These are phyloP conservation scores for Thielaviopsis euricoi DNA, from an alignment of 2,329 filamentous ascomycete genomes.

Conservation along the genomic window DNA sequence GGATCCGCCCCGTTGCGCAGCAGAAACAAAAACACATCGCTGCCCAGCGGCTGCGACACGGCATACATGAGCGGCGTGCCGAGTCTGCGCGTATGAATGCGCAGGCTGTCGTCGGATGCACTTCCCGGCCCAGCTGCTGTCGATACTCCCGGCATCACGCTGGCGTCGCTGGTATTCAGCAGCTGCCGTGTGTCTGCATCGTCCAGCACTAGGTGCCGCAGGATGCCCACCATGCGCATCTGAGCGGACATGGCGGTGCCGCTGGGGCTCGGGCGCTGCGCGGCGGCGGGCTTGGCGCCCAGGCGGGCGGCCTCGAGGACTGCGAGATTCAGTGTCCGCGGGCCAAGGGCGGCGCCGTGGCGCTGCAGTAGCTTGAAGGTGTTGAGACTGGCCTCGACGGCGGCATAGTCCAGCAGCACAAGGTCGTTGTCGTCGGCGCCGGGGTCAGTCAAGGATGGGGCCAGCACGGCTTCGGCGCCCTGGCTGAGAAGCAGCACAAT, in stretches of 20 bases:
- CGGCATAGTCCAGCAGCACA: background rate
- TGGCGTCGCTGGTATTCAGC: background rate
- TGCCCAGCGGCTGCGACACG: background rate
- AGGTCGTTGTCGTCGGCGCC: background rate
- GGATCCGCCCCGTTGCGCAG: background rate
- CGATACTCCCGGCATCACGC: background rate
- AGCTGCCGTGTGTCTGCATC: background rate
- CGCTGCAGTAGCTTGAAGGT: background rate
- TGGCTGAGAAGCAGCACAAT: background rate
- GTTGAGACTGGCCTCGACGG: background rate
- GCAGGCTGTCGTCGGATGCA: too few species aligned
- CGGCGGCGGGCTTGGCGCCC: too few species aligned
- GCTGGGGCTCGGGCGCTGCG: too few species aligned
- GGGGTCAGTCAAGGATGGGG: too few species aligned
- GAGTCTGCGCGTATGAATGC: background rate
- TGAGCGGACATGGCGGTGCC: too few species aligned
- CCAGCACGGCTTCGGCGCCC: background rate
- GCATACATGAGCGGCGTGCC: background rate
- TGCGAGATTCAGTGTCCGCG: background rate
- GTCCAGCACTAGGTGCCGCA: background rate
- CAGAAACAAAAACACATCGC: background rate
- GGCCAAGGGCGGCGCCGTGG: background rate
- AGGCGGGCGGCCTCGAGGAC: background rate
- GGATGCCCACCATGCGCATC: background rate
- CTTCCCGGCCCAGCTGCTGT: background rate